Base-by-base conservation (phyloP, 2,329 filamentous ascomycete genomes). In the Tolypocladium album region DNA sequence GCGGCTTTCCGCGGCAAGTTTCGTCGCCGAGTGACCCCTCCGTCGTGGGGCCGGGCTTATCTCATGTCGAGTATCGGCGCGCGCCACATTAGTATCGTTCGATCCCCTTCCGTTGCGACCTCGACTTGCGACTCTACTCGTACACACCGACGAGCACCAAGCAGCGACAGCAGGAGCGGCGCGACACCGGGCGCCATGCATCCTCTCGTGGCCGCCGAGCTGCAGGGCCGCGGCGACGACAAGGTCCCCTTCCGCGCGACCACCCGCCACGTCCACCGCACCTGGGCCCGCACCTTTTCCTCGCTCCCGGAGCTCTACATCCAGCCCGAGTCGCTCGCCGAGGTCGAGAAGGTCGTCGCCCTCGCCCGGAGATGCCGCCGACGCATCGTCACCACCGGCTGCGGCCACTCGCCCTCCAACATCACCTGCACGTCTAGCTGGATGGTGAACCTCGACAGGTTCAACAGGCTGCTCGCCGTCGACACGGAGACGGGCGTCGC, bases 211-310 rank as follows among this genome's bases (percentile, higher is more conserved):
- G 66, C 64, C 24, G 68, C 72, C 39, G 71, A 75, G 68, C 67
- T 75, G 57, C 62, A 65, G 42, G 66, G 66, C 61, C 64, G 59
- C 56, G 66, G 67, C 60, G 61, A 62, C 59, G 73, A 76, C 60
- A 70, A 69, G 55, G 67, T 94, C 45, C 85, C 91, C 52, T 96
- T 97, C 77, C 89, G 88, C 71, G 89, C 90, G 7, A 81, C 81
- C 61, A 78, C 82, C 61, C 79, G 83, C 58, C 87, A 97, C 73
- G 76, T 87, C 56, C 94, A 97, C 77, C 87, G 88, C 68, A 99
- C 94, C 24, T 99, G 94, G 94, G 94, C 94, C 45, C 87, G 88
- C 70, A 97, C 94, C 57, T 97, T 95, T 77, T 87, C 89, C 68
- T 94, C 88, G 57, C 84, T 87, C 22, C 94, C 94, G 3, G 92